A percentile compares a stretch with the other conserved stretches of the same genome.
Conservation (phyloP, 441 rosid genomes). For the Biscutella auriculata region DNA sequence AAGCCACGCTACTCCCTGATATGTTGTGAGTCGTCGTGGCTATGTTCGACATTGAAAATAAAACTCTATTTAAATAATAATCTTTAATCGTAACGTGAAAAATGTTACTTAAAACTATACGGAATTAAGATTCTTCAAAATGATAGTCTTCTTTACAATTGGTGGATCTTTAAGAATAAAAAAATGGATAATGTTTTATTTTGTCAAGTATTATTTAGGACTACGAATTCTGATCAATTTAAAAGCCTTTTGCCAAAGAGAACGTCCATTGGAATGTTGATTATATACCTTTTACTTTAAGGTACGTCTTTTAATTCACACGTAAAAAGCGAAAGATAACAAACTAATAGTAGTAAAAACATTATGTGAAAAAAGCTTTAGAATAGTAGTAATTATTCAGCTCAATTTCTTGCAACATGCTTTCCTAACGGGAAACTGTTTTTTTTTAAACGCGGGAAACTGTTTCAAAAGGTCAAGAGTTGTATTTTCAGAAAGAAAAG, state of each 20-base stretch:
- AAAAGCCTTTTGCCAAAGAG: conserved; percentile 6
- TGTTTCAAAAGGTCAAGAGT: too few relatives aligned
- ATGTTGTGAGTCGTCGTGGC: too few relatives aligned
- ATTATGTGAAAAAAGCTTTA: conserved; percentile 9
- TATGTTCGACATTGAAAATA: too few relatives aligned
- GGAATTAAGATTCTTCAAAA: neutral
- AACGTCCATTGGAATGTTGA: conserved; percentile 15
- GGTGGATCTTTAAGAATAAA: neutral
- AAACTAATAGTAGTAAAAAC: conserved; percentile 6
- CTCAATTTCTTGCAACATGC: conserved; percentile 22
- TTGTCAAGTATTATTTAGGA: neutral
- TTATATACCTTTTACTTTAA: conserved; percentile 23
- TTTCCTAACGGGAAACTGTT: conserved; percentile 26
- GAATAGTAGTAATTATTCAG: conserved; percentile 21
- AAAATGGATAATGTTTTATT: too few relatives aligned
- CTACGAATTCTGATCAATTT: neutral
- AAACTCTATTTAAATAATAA: too few relatives aligned
- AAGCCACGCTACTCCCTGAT: too few relatives aligned
- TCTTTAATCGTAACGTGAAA: neutral
- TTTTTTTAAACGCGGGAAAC: too few relatives aligned
- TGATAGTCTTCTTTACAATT: neutral
- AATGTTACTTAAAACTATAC: neutral
- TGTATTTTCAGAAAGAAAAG: too few relatives aligned
- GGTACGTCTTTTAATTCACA: conserved; percentile 29
- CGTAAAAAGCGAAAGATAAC: conserved; percentile 23